Percentiles rank a stretch among this genome's conserved stretches.
These are phyloP conservation scores for Acephala macrosclerotiorum DNA, from an alignment of 2,329 filamentous ascomycete genomes.

Conservation along the genomic window DNA sequence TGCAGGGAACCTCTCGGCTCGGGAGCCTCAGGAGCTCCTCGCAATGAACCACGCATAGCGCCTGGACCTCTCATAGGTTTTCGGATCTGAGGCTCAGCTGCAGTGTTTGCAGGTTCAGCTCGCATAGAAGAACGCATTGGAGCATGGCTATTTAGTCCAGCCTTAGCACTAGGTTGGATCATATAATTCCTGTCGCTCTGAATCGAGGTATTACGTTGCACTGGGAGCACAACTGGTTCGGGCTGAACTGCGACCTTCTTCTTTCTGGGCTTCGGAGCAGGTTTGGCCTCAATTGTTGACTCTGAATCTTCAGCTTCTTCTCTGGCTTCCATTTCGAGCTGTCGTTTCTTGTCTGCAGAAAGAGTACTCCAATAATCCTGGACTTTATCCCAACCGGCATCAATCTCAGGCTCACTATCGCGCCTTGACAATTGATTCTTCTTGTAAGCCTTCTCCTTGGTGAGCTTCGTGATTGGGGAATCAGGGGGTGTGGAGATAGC, in stretches of 20 bases:
- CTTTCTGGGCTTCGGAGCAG: constrained; percentile 38
- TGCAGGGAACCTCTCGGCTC: constrained; percentile 42
- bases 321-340: constrained; percentile 59
- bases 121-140: constrained; percentile 58
- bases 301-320: constrained; percentile 55
- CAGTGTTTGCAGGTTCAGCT: constrained; percentile 39
- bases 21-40: constrained; percentile 25
- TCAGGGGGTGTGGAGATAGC: constrained; percentile 38
- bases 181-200: constrained; percentile 47
- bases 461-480: constrained; percentile 36
- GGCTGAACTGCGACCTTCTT: constrained; percentile 32
- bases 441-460: constrained; percentile 37
- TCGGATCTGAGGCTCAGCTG: constrained; percentile 39
- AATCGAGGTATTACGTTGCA: constrained; percentile 41
- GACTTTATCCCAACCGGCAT: constrained; percentile 65
- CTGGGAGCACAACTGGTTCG: background rate
- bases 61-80: constrained; percentile 41
- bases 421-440: constrained; percentile 32
- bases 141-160: constrained; percentile 38
- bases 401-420: constrained; percentile 31
- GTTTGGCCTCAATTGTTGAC: constrained; percentile 50
- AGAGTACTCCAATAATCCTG: constrained; percentile 76
- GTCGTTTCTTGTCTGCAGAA: constrained; percentile 66
- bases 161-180: constrained; percentile 46
- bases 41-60: constrained; percentile 36